phyloP scores from a whole-genome alignment of 2,329 filamentous ascomycete genomes.

The Xylariaceae sp. region DNA sequence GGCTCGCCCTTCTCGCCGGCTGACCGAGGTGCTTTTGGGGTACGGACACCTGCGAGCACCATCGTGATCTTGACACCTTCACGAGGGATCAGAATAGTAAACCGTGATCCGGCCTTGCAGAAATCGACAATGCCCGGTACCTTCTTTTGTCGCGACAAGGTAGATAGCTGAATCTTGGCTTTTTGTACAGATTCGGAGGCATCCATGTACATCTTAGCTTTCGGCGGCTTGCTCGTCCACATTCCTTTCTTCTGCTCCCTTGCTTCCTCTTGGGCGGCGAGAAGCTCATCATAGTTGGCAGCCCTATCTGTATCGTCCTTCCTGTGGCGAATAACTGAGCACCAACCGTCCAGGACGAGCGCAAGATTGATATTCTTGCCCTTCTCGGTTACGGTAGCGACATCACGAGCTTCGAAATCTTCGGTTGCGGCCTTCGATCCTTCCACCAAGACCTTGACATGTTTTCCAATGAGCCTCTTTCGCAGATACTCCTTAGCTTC shows the following conservation, averaged over 20 bases:
- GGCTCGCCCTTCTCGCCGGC: conserved; percentile 81
- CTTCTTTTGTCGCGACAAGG: conserved; percentile 85
- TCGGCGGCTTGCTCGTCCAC: conserved; percentile 86
- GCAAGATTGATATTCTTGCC: conserved; percentile 81
- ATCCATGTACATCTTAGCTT: conserved; percentile 77
- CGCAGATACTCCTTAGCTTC: conserved; percentile 96
- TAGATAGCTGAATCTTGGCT: conserved; percentile 87
- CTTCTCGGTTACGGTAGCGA: conserved; percentile 79
- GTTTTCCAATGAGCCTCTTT: conserved; percentile 92
- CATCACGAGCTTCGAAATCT: conserved; percentile 90
- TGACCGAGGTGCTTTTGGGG: conserved; percentile 76
- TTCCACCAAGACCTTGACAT: conserved; percentile 83
- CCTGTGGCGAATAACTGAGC: conserved; percentile 88
- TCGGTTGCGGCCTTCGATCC: conserved; percentile 86
- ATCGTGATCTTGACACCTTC: conserved; percentile 94
- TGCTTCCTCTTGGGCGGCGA: conserved; percentile 75
- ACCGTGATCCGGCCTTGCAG: conserved; percentile 93
- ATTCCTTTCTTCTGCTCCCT: conserved; percentile 89
- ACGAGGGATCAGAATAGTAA: conserved; percentile 84
- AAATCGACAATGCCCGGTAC: conserved; percentile 93
- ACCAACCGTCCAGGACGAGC: conserved; percentile 89
- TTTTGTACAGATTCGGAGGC: conserved; percentile 91
- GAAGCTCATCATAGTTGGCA: conserved; percentile 85
- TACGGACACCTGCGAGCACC: conserved; percentile 87
- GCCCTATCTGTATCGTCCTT: conserved; percentile 93